Conservation (phyloP, 306 rosid species). For the Lupinus albus region DNA sequence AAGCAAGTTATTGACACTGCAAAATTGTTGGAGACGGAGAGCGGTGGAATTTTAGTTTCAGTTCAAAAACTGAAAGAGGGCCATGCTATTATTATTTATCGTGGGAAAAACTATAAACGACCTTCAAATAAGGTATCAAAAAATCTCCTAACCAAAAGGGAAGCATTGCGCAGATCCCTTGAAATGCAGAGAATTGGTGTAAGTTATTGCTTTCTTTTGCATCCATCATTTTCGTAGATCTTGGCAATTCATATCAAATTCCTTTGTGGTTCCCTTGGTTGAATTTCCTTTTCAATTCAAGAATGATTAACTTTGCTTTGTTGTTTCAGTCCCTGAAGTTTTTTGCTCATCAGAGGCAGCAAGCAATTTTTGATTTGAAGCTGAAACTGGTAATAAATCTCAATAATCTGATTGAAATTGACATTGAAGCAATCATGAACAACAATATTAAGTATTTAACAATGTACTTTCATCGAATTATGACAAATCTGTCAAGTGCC, state of each 20-base stretch:
- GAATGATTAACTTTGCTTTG: conserved; percentile 23
- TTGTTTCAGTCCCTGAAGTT: conserved; percentile 73
- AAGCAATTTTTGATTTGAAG: conserved; percentile 59
- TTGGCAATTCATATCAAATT: conserved; percentile 15
- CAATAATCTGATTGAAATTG: conserved; percentile 33
- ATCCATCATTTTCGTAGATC: conserved; percentile 27
- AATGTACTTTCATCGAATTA: not conserved
- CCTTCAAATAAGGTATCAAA: conserved; percentile 45
- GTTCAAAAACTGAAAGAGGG: conserved; percentile 77
- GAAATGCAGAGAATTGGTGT: conserved; percentile 90
- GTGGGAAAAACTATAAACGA: conserved; percentile 80
- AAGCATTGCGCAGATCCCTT: conserved; percentile 73
- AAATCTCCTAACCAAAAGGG: conserved; percentile 71
- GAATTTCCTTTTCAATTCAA: conserved; percentile 7
- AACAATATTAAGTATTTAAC: conserved; percentile 13
- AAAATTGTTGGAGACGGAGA: conserved; percentile 67
- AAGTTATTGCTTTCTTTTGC: conserved; percentile 43
- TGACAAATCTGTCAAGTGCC: not conserved
- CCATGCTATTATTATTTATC: conserved; percentile 77
- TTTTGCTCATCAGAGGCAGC: conserved; percentile 63
- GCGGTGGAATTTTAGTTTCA: conserved; percentile 81
- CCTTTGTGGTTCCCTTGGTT: conserved; percentile 7
- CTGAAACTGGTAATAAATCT: conserved; percentile 65
- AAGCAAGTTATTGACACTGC: conserved; percentile 67
- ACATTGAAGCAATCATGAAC: not conserved